Evolutionary conservation across 495 filamentous ascomycete genomes (phyloP), one percentile per base, ranked within the genome.

Genomic region (Podospora didyma): DNA sequence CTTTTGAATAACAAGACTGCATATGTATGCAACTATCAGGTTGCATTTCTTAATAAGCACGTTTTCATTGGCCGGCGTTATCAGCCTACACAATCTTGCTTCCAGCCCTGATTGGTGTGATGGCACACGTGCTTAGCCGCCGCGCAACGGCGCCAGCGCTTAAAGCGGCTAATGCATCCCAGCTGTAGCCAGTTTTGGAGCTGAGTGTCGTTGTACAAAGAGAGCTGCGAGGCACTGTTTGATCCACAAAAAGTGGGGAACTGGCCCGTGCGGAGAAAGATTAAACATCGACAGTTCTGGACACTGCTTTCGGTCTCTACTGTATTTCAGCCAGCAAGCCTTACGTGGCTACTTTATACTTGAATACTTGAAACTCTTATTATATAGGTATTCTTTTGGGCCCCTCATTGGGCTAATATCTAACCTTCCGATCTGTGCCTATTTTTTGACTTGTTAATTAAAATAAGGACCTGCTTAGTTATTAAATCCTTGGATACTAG

Each of bases 251-350:
- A 11, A 22, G 46, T 16, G 21, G 21, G 9, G n/a, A 9, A 49
- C 16, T 14, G 46, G 46, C 46, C 46, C 46, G 46, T 23, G 46
- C 46, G 46, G 46, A 49, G 46, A 49, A 49, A 49, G 46, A 23
- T 49, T 49, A 21, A 49, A 49, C 46, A 49, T 49, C n/a, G 22
- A 26, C 11, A 9, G 4, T 24, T 24, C n/a, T n/a, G n/a, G n/a
- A n/a, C n/a, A n/a, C n/a, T n/a, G n/a, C n/a, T n/a, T n/a, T n/a
- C n/a, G n/a, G 46, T 26, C 46, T 49, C 46, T n/a, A 49, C 46
- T 49, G 46, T 49, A 49, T 37, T 37, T 37, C n/a, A n/a, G n/a
- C n/a, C n/a, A n/a, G n/a, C n/a, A n/a, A n/a, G n/a, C n/a, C n/a
- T n/a, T n/a, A n/a, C n/a, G 34, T 35, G 14, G 34, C 34, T 35